These are phyloP conservation scores for Amanita inopinata DNA, from an alignment of 768 basidiomycete species.

Conservation along the genomic window DNA sequence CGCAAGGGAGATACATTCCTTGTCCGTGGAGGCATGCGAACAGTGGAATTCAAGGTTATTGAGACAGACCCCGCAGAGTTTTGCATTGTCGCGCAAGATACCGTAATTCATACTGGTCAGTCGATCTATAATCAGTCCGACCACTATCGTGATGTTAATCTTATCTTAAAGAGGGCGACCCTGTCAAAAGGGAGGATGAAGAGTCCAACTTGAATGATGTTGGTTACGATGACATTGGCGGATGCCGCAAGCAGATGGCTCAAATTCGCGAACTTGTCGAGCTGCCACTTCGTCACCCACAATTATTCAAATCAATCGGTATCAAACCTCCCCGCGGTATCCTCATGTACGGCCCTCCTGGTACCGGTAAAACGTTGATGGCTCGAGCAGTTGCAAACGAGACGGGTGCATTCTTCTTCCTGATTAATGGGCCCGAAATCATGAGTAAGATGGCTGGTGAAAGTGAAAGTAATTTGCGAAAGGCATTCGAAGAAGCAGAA, in stretches of 20 bases:
- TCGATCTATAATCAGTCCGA: conserved; percentile 4
- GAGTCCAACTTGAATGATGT: conserved; percentile 95
- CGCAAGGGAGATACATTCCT: conserved; percentile 99
- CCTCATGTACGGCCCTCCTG: conserved; percentile 96
- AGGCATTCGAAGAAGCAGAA: conserved; percentile 99
- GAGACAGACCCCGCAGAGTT: conserved; percentile 97
- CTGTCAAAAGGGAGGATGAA: conserved; percentile 97
- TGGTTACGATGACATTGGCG: conserved; percentile 98
- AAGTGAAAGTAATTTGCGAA: conserved; percentile 92
- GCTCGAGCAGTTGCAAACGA: conserved; percentile 99
- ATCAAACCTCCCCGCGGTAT: conserved; percentile 99
- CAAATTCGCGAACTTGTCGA: conserved; percentile 99
- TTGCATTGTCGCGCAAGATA: conserved; percentile 99
- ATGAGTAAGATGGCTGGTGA: conserved; percentile 99
- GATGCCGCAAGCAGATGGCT: conserved; percentile 98
- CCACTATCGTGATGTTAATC: conserved; percentile 12
- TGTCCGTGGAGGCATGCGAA: conserved; percentile 95
- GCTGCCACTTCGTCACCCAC: conserved; percentile 94
- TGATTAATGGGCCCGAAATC: conserved; percentile 99
- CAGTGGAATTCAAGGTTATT: conserved; percentile 98
- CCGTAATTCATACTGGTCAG: conserved; percentile 86
- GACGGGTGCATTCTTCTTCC: conserved; percentile 99
- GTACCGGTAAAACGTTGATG: conserved; percentile 99
- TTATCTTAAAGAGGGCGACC: conserved; percentile 74
- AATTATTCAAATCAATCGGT: conserved; percentile 99